Evolutionary conservation across 257 asterid genomes (phyloP), one percentile per base, ranked within the genome.

Genomic region (Sherardia arvensis): DNA sequence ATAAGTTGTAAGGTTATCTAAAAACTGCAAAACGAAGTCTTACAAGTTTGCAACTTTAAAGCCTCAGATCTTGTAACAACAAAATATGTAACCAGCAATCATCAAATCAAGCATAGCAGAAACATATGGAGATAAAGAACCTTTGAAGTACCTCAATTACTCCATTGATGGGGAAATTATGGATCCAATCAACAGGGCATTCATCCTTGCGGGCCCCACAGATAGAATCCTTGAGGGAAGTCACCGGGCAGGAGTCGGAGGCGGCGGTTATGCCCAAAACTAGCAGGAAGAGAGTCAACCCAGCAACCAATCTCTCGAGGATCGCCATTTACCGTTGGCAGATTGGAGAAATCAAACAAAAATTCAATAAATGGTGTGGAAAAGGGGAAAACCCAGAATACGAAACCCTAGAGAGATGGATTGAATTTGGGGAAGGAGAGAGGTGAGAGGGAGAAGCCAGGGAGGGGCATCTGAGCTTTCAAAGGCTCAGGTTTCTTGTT

Each of bases 61-160:
- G 27, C 20, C 25, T 30, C 28, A 54, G 48, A n/a, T 25, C 38
- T 47, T 40, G 28, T 23, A 69, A 33, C 1, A 51, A 25, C 47
- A 59, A 60, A 45, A 18, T 14, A 59, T 8, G 17, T 51, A 49
- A 23, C 23, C 45, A 61, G 18, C 15, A n/a, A 36, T 4, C 2
- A 61, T 15, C 54, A 64, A 21, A 34, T 11, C 25, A 32, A 55
- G 30, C 9, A 17, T 23, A 57, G 23, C 18, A 34, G 15, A n/a
- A 51, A 33, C 33, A 40, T 8, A 62, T 21, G 22, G 21, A 29
- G 25, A 29, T 17, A 59, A 62, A 38, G 26, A 66, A 23, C 36
- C 26, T 23, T 22, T 61, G 53, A 18, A 11, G 23, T 77, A 90
- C 96, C 98, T 86, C 91, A 80, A 83, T 80, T 29, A 83, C 90